Percentiles rank a stretch among this genome's conserved stretches.
Conservation (phyloP, 2,329 filamentous ascomycete species). For the Coniochaeta prunicola region DNA sequence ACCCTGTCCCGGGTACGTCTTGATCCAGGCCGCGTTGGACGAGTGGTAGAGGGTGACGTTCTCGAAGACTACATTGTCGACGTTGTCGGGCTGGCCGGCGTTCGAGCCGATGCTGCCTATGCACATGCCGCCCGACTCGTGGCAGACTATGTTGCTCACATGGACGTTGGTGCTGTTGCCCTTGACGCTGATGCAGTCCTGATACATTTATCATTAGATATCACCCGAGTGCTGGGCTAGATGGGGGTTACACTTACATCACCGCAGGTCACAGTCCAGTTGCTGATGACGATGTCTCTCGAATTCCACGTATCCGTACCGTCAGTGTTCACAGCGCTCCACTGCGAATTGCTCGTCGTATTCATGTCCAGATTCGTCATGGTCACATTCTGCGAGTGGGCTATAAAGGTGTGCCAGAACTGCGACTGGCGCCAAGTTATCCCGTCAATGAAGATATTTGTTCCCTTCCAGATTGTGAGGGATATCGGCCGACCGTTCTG, state of each 20-base stretch:
- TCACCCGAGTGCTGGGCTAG: not conserved
- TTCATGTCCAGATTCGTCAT: slow-evolving; percentile 47
- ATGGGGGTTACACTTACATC: slow-evolving; percentile 20
- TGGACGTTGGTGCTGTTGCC: slow-evolving; percentile 31
- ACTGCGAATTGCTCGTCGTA: slow-evolving; percentile 34
- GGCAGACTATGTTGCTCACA: slow-evolving; percentile 28
- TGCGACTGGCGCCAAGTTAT: slow-evolving; percentile 36
- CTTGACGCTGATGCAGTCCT: slow-evolving; percentile 33
- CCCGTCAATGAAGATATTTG: slow-evolving; percentile 36
- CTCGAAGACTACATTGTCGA: slow-evolving; percentile 29
- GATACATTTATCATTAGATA: not conserved
- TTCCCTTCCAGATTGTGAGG: slow-evolving; percentile 36
- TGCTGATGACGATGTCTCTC: slow-evolving; percentile 33
- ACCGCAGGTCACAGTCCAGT: slow-evolving; percentile 35
- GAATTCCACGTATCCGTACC: slow-evolving; percentile 45
- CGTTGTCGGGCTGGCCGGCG: slow-evolving; percentile 23
- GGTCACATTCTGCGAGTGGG: slow-evolving; percentile 39
- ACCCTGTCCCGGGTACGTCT: slow-evolving; percentile 31
- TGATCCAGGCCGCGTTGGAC: slow-evolving; percentile 34
- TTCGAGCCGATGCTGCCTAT: slow-evolving; percentile 29
- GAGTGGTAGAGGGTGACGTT: slow-evolving; percentile 28
- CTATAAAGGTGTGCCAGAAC: slow-evolving; percentile 41
- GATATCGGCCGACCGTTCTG: slow-evolving; percentile 35
- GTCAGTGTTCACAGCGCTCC: slow-evolving; percentile 41
- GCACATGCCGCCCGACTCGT: slow-evolving; percentile 28